phyloP scores from a whole-genome alignment of 2,329 filamentous ascomycete genomes.

The Zasmidium angulare region DNA sequence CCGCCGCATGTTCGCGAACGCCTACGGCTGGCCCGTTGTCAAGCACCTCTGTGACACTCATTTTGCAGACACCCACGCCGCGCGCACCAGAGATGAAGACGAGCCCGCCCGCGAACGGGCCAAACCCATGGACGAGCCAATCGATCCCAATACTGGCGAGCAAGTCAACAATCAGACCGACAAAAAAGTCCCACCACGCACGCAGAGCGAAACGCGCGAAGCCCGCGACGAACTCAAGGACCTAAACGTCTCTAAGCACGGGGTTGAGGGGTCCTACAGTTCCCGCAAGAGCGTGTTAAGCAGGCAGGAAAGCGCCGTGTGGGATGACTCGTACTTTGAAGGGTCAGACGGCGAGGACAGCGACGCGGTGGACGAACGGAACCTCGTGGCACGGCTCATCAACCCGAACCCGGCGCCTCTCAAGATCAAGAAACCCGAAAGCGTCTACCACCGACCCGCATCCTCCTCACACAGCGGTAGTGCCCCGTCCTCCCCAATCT shows the following conservation, averaged over 20 bases:
- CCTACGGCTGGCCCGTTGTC: conserved; percentile 94
- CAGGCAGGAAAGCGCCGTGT: conserved; percentile 44
- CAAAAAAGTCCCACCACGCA: conserved; percentile 39
- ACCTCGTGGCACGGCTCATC: conserved; percentile 28
- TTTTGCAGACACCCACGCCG: conserved; percentile 73
- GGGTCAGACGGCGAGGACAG: conserved; percentile 46
- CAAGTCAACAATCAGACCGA: conserved; percentile 42
- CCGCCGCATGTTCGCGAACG: conserved; percentile 92
- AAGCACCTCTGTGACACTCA: conserved; percentile 94
- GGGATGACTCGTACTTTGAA: conserved; percentile 53
- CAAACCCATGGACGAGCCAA: conserved; percentile 52
- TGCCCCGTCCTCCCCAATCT: not conserved
- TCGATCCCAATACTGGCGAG: conserved; percentile 48
- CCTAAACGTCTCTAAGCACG: conserved; percentile 36
- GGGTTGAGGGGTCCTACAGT: conserved; percentile 26
- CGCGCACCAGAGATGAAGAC: conserved; percentile 65
- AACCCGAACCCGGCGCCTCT: conserved; percentile 25
- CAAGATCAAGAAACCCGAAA: conserved; percentile 27
- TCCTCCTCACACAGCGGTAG: conserved; percentile 3
- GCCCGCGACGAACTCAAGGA: conserved; percentile 41
- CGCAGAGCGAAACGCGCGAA: conserved; percentile 51
- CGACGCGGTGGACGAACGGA: conserved; percentile 39
- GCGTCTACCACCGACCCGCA: conserved; percentile 17
- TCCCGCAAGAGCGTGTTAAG: conserved; percentile 15
- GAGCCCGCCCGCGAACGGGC: conserved; percentile 70